These are phyloP conservation scores for Penicillium psychrofluorescens DNA, from an alignment of 495 filamentous ascomycete genomes.

Conservation along the genomic window DNA sequence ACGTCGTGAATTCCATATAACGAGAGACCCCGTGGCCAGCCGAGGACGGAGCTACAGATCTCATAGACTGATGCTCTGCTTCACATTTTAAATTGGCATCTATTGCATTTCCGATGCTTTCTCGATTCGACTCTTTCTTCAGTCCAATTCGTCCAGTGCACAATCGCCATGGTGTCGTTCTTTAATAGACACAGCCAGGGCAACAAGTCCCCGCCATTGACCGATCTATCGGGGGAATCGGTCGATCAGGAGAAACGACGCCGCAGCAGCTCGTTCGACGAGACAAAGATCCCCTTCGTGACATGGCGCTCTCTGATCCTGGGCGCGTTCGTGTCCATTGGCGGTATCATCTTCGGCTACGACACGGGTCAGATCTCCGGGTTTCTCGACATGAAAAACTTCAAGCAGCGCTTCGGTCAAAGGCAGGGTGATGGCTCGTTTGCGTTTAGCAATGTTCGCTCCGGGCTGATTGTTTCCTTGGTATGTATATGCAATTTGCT, in stretches of 20 bases:
- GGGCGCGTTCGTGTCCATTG: slow-evolving; percentile 52
- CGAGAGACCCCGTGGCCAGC: too few species aligned
- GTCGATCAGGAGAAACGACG: slow-evolving; percentile 7
- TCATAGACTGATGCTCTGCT: too few species aligned
- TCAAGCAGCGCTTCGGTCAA: slow-evolving; percentile 34
- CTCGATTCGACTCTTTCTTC: too few species aligned
- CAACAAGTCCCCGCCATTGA: slow-evolving; percentile 6
- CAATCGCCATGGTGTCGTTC: slow-evolving; percentile 8
- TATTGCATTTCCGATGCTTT: too few species aligned
- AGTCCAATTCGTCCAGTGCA: too few species aligned
- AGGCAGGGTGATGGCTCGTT: slow-evolving; percentile 19
- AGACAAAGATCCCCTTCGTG: slow-evolving; percentile 29
- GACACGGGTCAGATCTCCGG: slow-evolving; percentile 46
- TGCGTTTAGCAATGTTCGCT: slow-evolving; percentile 41
- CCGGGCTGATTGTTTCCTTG: slow-evolving; percentile 45
- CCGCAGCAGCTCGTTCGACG: slow-evolving; percentile 10
- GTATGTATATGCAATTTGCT: slow-evolving; percentile 9
- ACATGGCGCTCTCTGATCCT: slow-evolving; percentile 40
- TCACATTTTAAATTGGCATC: too few species aligned
- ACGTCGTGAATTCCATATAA: too few species aligned
- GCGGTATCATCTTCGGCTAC: slow-evolving; percentile 55
- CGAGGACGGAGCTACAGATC: too few species aligned
- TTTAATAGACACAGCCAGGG: neutral
- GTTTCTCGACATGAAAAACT: slow-evolving; percentile 56
- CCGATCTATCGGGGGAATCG: slow-evolving; percentile 3